Conservation (phyloP, 192 early-diverging fungal genomes). For the Podila horticola region DNA sequence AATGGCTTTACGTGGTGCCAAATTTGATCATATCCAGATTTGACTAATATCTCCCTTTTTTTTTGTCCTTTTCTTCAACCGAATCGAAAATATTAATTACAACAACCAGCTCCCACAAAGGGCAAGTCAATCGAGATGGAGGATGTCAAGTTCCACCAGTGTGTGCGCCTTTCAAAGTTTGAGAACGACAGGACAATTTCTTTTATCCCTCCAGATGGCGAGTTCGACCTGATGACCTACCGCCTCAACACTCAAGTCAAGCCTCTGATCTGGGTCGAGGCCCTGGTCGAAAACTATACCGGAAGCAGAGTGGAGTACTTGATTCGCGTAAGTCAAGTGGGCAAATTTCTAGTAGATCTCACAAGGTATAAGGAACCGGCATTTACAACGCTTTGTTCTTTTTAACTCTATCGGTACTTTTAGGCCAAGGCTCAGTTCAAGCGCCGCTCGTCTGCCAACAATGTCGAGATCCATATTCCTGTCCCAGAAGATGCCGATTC, state of each 20-base stretch:
- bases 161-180: slow-evolving; percentile 87
- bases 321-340: slow-evolving; percentile 63
- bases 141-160: slow-evolving; percentile 92
- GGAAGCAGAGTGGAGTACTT: slow-evolving; percentile 96
- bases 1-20: background rate
- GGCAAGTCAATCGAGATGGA: slow-evolving; percentile 92
- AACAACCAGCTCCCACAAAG: slow-evolving; percentile 55
- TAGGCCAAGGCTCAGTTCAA: slow-evolving; percentile 98
- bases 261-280: slow-evolving; percentile 88
- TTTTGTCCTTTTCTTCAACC: background rate
- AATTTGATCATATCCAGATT: no score
- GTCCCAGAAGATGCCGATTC: slow-evolving; percentile 98
- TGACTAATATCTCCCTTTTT: background rate
- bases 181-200: slow-evolving; percentile 91
- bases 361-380: no score
- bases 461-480: slow-evolving; percentile 98
- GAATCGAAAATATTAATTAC: background rate
- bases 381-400: background rate
- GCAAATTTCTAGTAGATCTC: no score
- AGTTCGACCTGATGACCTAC: slow-evolving; percentile 93
- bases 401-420: background rate
- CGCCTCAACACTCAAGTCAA: slow-evolving; percentile 86
- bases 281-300: slow-evolving; percentile 86
- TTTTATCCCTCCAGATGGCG: slow-evolving; percentile 91
- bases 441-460: slow-evolving; percentile 95